Evolutionary conservation across 805 yeast genomes (phyloP).

Genomic region (Kuraishia borneana): DNA sequence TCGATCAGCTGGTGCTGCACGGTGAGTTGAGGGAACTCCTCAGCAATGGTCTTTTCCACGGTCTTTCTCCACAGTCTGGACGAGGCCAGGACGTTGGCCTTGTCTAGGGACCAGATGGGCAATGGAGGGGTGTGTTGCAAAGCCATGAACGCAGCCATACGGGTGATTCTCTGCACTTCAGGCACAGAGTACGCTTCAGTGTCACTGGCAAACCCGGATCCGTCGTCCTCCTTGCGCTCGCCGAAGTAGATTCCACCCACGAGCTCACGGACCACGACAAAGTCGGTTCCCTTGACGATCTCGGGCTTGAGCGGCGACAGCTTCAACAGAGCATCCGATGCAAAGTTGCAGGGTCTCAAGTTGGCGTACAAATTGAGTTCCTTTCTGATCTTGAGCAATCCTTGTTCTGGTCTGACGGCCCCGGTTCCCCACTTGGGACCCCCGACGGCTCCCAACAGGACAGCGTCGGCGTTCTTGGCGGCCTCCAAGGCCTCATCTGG

Average conservation of each 20-base stretch:
- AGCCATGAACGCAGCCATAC: constrained; percentile 98
- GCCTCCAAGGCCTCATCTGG: constrained; percentile 78
- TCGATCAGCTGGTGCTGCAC: constrained; percentile 94
- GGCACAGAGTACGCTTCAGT: constrained; percentile 86
- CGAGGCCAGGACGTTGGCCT: constrained; percentile 95
- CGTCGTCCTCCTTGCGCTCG: constrained; percentile 86
- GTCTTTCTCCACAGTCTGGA: constrained; percentile 95
- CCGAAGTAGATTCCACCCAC: constrained; percentile 99
- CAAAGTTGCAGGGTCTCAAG: constrained; percentile 93
- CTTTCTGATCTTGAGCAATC: constrained; percentile 86
- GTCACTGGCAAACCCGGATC: constrained; percentile 81
- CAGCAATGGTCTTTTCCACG: constrained; percentile 70
- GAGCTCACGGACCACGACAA: constrained; percentile 88
- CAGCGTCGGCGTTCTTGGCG: constrained; percentile 84
- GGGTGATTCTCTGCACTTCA: constrained; percentile 89
- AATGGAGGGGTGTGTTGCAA: constrained; percentile 87
- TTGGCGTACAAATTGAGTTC: constrained; percentile 92
- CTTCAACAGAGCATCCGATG: constrained; percentile 69
- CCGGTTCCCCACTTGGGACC: constrained; percentile 99
- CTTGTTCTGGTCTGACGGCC: constrained; percentile 93
- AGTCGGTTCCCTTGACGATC: constrained; percentile 82
- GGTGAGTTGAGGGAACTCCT: constrained; percentile 83
- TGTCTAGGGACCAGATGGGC: constrained; percentile 93
- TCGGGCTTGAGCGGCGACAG: constrained; percentile 83
- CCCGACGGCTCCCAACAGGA: constrained; percentile 96